Percentiles rank a stretch among this genome's conserved stretches.
phyloP scores from a whole-genome alignment of 2,329 filamentous ascomycete genomes.

The Hymenoscyphus occultus region DNA sequence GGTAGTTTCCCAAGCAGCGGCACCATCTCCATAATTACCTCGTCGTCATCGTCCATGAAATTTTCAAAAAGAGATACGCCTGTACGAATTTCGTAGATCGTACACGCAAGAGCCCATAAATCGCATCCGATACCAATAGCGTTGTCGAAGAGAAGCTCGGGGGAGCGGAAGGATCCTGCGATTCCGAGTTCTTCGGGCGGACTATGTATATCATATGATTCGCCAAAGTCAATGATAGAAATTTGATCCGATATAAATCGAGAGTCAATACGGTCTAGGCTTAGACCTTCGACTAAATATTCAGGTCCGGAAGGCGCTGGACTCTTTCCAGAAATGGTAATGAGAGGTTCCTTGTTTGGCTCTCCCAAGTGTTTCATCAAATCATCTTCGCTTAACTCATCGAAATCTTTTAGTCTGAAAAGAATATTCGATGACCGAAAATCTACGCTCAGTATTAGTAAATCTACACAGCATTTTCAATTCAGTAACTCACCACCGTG shows the following conservation, averaged over 20 bases:
- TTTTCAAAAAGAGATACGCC: background rate
- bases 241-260: slow-evolving; percentile 14
- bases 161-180: background rate
- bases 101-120: slow-evolving; percentile 9
- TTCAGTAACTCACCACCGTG: background rate
- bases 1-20: slow-evolving; percentile 10
- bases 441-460: background rate
- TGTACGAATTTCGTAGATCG: slow-evolving; percentile 6
- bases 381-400: background rate
- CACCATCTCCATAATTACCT: background rate
- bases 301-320: background rate
- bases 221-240: slow-evolving; percentile 16
- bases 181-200: background rate
- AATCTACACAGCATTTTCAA: background rate
- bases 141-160: slow-evolving; percentile 3
- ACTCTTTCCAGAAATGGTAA: background rate
- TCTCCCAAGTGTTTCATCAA: background rate
- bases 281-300: slow-evolving; percentile 1
- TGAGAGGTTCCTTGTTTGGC: background rate
- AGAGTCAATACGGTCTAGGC: background rate
- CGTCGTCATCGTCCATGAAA: background rate
- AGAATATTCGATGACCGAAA: background rate
- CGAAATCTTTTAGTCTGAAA: background rate
- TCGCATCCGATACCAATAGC: background rate
- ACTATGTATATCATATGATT: background rate